Base-by-base conservation (phyloP, 306 rosid genomes). In the Adenanthera pavonina region DNA sequence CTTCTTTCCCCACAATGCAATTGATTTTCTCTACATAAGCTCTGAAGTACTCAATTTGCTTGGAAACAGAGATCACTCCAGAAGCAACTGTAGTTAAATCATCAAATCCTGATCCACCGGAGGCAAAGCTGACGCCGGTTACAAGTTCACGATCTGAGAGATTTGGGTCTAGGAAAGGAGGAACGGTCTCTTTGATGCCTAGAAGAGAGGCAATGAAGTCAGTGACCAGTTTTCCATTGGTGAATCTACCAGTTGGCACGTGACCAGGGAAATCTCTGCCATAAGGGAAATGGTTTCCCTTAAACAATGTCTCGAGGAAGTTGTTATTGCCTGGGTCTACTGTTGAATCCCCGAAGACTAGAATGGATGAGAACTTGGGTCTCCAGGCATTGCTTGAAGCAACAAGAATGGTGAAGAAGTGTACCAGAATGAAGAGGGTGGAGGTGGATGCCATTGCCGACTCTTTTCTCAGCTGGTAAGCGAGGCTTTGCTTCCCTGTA, bases 261-360 rank as follows among this genome's bases (percentile, higher is more conserved):
- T 89, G 93, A 5, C 80, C 87, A 1, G 91, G 89, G 6, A 88
- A 94, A 66, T 94, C 90, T 33, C 25, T 77, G 5, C 95, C 97
- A 53, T 89, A 89, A 8, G 98, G 97, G 0, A 16, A 72, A 81
- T 88, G 87, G 61, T 94, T 87, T 51, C 66, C 93, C 80, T 81
- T 89, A 3, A 66, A 56, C 36, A 64, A 11, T 2, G 94, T 90
- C 2, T 10, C 38, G 6, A 90, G 71, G 86, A 84, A 88, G 79
- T 90, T 92, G 84, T 93, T 93, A 46, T 91, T 90, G 7, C 94
- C 97, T 2, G 91, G 53, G 43, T 90, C 98, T 7, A 88, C 89
- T 0, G 92, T 83, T 1, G 95, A 94, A 83, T 92, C 95, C 0
- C 98, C 98, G 16, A 93, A 90, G 7, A 88, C 75, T 20, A 89